Evolutionary conservation across 176 grass and related monocot genomes (phyloP).

Genomic region (Secale cereale): DNA sequence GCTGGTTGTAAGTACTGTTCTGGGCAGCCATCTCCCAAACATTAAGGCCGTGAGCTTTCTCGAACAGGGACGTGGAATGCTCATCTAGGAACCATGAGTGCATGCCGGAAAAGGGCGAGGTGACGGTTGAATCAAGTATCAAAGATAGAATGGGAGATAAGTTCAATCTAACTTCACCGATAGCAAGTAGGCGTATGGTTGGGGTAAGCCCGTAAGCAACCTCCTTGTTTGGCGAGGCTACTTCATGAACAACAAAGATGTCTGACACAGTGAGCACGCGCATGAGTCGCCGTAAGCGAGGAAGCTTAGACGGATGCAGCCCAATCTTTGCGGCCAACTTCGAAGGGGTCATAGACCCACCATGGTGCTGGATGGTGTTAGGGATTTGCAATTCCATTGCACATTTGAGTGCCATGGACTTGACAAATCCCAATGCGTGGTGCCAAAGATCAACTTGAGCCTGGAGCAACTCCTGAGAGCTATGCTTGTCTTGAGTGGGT

Average conservation of each 20-base stretch:
- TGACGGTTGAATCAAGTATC: constrained; percentile 17
- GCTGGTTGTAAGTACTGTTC: constrained; percentile 16
- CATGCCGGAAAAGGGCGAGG: constrained; percentile 21
- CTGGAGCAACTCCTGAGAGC: constrained; percentile 19
- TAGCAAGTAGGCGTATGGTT: constrained; percentile 26
- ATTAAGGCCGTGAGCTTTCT: constrained; percentile 4
- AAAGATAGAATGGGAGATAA: not conserved
- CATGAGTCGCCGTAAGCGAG: constrained; percentile 35
- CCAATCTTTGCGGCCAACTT: constrained; percentile 12
- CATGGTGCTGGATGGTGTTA: constrained; percentile 39
- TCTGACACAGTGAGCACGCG: constrained; percentile 25
- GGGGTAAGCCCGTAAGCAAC: constrained; percentile 25
- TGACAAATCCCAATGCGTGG: constrained; percentile 36
- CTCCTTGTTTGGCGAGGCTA: not conserved
- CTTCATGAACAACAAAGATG: constrained; percentile 2
- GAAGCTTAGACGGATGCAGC: constrained; percentile 9
- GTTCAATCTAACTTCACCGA: not conserved
- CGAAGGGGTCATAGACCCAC: constrained; percentile 20
- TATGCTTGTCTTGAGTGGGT: not conserved
- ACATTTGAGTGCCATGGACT: constrained; percentile 45
- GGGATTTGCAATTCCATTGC: constrained; percentile 43
- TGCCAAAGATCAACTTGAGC: constrained; percentile 43
- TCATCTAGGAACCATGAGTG: constrained; percentile 33
- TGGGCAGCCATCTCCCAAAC: constrained; percentile 19
- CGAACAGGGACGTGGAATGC: not conserved